These are phyloP conservation scores for Berberis vulgaris DNA, from an alignment of 164 flowering plant genomes.

Conservation along the genomic window DNA sequence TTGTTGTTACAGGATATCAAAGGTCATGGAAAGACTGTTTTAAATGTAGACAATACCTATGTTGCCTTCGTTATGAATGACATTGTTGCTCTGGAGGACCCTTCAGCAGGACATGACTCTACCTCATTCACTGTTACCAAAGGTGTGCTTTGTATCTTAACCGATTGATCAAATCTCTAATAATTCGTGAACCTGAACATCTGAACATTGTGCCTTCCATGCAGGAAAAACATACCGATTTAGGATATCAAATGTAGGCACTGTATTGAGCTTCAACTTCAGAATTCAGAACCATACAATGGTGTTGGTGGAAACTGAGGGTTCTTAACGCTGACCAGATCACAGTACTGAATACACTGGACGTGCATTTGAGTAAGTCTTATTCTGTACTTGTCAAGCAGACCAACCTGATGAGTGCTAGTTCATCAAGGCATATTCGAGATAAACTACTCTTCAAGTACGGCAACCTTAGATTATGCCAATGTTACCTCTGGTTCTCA, in stretches of 20 bases:
- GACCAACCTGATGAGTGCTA: slow-evolving; percentile 37
- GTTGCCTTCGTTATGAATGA: slow-evolving; percentile 52
- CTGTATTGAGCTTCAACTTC: slow-evolving; percentile 40
- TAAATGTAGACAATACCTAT: slow-evolving; percentile 3
- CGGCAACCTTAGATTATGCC: slow-evolving; percentile 35
- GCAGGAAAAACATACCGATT: slow-evolving; percentile 55
- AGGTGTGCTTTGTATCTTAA: slow-evolving; percentile 23
- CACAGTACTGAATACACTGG: slow-evolving; percentile 34
- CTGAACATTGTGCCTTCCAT: neutral
- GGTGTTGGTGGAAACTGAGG: slow-evolving; percentile 71
- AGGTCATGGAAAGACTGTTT: neutral
- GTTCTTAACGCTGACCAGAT: slow-evolving; percentile 54
- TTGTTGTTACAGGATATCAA: slow-evolving; percentile 1
- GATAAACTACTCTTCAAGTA: slow-evolving; percentile 22
- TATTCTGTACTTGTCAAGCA: slow-evolving; percentile 56
- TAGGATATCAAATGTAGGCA: slow-evolving; percentile 58
- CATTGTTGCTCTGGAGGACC: slow-evolving; percentile 26
- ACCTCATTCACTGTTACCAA: slow-evolving; percentile 34
- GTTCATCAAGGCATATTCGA: slow-evolving; percentile 50
- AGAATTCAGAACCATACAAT: slow-evolving; percentile 51
- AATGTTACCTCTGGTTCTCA: slow-evolving; percentile 17
- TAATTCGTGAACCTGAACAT: too few relatives aligned
- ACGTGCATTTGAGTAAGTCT: slow-evolving; percentile 69
- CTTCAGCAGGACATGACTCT: neutral
- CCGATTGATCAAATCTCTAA: too few relatives aligned